A percentile compares a stretch with the other conserved stretches of the same genome.
These are phyloP conservation scores for Volutella citrinella DNA, from an alignment of 2,329 filamentous ascomycete species.

Conservation along the genomic window DNA sequence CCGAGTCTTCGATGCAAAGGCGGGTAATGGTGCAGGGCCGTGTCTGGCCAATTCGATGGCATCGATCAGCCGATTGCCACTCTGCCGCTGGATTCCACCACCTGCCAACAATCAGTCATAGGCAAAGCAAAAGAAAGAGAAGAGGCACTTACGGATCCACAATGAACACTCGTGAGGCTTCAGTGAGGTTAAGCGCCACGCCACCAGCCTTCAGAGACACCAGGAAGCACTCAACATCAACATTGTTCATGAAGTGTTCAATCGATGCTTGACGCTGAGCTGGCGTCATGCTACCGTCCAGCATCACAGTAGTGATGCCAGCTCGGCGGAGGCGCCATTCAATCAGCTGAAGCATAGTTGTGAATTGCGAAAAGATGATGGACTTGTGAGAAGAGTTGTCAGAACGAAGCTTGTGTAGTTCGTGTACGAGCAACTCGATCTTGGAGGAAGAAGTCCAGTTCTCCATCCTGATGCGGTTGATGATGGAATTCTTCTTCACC, in stretches of 20 bases:
- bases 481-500: conserved; percentile 94
- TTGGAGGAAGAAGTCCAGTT: conserved; percentile 98
- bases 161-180: conserved; percentile 93
- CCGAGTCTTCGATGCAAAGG: conserved; percentile 93
- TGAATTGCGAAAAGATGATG: conserved; percentile 97
- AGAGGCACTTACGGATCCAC: conserved; percentile 78
- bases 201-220: conserved; percentile 95
- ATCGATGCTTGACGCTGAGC: conserved; percentile 91
- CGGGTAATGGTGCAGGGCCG: conserved; percentile 92
- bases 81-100: conserved; percentile 99
- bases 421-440: conserved; percentile 93
- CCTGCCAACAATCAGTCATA: conserved; percentile 42
- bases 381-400: conserved; percentile 94
- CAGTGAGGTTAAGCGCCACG: conserved; percentile 91
- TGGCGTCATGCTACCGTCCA: conserved; percentile 96
- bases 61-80: conserved; percentile 94
- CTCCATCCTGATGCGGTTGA: conserved; percentile 98
- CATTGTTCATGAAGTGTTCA: conserved; percentile 93
- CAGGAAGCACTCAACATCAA: conserved; percentile 91
- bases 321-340: conserved; percentile 95
- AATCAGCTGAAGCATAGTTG: conserved; percentile 93
- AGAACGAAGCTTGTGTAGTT: conserved; percentile 86
- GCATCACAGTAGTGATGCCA: conserved; percentile 97
- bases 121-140: conserved; percentile 1
- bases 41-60: conserved; percentile 92